These are phyloP conservation scores for Phytophthora pistaciae DNA, from an alignment of 352 stramenopile species.

Conservation along the genomic window DNA sequence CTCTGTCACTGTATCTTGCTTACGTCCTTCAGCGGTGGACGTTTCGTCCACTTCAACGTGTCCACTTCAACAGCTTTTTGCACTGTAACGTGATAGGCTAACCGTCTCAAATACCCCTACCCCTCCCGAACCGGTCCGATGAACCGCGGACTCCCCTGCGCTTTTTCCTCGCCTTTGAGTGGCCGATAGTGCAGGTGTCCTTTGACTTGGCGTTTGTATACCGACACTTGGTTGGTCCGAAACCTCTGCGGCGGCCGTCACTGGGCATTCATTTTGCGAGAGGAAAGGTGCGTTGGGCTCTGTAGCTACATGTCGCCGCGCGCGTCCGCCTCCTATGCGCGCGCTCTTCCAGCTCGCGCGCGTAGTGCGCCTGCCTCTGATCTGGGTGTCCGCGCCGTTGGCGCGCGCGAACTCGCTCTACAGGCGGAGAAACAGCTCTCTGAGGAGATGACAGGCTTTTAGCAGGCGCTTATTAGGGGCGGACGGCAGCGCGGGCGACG, in stretches of 20 bases:
- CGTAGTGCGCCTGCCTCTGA: not conserved
- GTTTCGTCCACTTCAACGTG: not conserved
- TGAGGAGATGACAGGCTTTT: not conserved
- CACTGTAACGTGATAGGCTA: not conserved
- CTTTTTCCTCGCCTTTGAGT: slow-evolving; percentile 33
- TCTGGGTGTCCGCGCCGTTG: not conserved
- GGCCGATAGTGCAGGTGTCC: slow-evolving; percentile 36
- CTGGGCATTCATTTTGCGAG: slow-evolving; percentile 59
- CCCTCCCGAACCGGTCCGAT: slow-evolving; percentile 20
- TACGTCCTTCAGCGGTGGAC: not conserved
- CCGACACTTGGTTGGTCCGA: slow-evolving; percentile 43
- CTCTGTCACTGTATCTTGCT: too few species aligned
- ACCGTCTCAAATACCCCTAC: slow-evolving; percentile 1
- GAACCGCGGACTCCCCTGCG: slow-evolving; percentile 19
- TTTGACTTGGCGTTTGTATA: slow-evolving; percentile 35
- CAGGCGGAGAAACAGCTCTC: not conserved
- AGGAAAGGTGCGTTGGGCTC: slow-evolving; percentile 54
- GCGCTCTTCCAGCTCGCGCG: not conserved
- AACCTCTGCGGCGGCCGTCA: slow-evolving; percentile 25
- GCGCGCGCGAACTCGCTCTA: not conserved
- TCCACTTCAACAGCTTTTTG: not conserved
- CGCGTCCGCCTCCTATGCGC: not conserved
- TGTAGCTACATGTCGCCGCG: not conserved
- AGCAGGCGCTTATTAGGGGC: not conserved
- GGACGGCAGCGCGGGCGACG: slow-evolving; percentile 2